Conservation (phyloP, 331 rosid genomes). For the Malus hybrid region DNA sequence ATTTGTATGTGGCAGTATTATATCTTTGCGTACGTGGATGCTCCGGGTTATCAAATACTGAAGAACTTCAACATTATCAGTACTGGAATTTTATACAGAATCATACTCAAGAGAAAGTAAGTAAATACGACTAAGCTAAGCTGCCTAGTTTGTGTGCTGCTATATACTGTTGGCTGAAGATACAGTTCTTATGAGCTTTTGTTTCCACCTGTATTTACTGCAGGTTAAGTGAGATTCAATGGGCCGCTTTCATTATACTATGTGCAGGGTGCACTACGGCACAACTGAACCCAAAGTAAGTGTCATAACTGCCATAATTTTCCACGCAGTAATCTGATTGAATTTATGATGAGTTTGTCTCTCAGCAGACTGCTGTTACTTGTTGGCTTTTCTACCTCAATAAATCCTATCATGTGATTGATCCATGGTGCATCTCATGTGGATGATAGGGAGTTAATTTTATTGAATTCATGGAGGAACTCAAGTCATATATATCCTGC, state of each 20-base stretch:
- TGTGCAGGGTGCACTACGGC: conserved; percentile 95
- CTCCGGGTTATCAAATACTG: conserved; percentile 94
- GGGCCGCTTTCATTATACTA: conserved; percentile 89
- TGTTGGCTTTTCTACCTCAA: conserved; percentile 9
- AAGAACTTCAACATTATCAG: conserved; percentile 88
- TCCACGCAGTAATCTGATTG: background rate
- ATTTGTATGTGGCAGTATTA: conserved; percentile 62
- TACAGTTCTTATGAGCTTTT: background rate
- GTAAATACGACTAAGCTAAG: background rate
- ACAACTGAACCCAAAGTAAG: conserved; percentile 79
- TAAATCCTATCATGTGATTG: background rate
- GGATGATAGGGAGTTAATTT: background rate
- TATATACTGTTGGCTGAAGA: background rate
- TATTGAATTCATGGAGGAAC: background rate
- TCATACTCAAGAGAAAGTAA: conserved; percentile 81
- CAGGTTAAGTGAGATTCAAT: conserved; percentile 91
- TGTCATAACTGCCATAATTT: conserved; percentile 2
- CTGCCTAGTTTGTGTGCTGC: background rate
- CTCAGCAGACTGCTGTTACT: conserved; percentile 1
- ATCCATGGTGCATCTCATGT: background rate
- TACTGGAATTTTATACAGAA: conserved; percentile 82
- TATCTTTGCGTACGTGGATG: conserved; percentile 93
- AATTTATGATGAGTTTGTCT: background rate
- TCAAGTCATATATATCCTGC: background rate
- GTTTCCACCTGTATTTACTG: conserved; percentile 17